These are phyloP conservation scores for Moesziomyces parantarcticus DNA, from an alignment of 1,284 basidiomycete species.

Conservation along the genomic window DNA sequence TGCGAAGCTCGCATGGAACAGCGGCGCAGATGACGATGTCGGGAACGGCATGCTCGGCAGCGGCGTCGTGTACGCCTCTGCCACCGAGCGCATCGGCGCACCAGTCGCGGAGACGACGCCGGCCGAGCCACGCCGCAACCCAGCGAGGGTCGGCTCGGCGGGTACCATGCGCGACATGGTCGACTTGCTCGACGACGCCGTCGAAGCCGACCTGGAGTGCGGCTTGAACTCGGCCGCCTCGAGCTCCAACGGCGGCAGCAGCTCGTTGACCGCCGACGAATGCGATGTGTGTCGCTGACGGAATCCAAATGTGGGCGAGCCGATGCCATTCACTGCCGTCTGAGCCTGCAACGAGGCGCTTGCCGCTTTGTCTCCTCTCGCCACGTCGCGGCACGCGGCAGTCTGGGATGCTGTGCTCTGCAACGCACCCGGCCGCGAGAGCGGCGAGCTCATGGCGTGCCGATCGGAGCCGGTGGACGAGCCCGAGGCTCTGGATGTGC, in stretches of 20 bases:
- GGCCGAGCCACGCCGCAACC: slow-evolving; percentile 16
- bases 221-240: slow-evolving; percentile 1
- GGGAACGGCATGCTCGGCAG: slow-evolving; percentile 30
- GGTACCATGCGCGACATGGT: slow-evolving; percentile 8
- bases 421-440: neutral
- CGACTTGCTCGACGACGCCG: slow-evolving; percentile 13
- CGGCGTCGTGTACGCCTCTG: slow-evolving; percentile 22
- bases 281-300: slow-evolving; percentile 13
- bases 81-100: neutral
- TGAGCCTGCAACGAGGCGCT: neutral
- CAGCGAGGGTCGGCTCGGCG: neutral
- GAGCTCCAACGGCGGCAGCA: slow-evolving; percentile 24
- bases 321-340: slow-evolving; percentile 11
- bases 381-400: neutral
- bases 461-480: slow-evolving; percentile 15
- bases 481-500: slow-evolving; percentile 10
- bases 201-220: slow-evolving; percentile 9
- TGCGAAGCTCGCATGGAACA: slow-evolving; percentile 4
- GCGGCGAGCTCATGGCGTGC: slow-evolving; percentile 4
- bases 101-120: neutral
- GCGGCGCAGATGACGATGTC: slow-evolving; percentile 10
- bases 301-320: slow-evolving; percentile 27
- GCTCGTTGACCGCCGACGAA: slow-evolving; percentile 9
- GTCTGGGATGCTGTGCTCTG: neutral
- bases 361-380: neutral